Percentiles rank a stretch among this genome's conserved stretches.
Conservation (phyloP, 805 yeast species). For the Starmerella khaoyaiensis region DNA sequence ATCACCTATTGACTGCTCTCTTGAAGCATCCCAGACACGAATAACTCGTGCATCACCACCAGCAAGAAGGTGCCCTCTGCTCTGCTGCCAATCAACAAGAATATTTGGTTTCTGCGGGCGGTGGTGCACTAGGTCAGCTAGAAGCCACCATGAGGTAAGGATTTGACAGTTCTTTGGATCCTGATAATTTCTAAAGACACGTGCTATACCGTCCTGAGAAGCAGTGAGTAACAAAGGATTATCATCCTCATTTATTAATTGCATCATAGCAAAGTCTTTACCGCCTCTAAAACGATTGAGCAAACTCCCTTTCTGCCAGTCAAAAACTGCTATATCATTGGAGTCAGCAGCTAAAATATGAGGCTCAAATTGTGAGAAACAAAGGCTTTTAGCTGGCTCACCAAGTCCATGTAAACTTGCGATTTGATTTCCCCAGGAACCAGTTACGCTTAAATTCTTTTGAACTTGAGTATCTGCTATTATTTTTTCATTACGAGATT, state of each 20-base stretch:
- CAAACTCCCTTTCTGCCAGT: conserved; percentile 46
- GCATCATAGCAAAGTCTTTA: conserved; percentile 74
- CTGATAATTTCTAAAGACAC: conserved; percentile 67
- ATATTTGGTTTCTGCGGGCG: conserved; percentile 36
- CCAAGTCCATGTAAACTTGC: conserved; percentile 43
- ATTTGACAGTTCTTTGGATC: conserved; percentile 42
- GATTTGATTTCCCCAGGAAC: conserved; percentile 69
- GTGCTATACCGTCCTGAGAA: conserved; percentile 87
- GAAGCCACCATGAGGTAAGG: conserved; percentile 83
- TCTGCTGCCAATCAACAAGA: conserved; percentile 92
- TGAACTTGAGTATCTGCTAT: conserved; percentile 84
- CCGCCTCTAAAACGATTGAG: conserved; percentile 66
- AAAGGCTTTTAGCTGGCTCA: conserved; percentile 32
- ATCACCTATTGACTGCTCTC: conserved; percentile 74
- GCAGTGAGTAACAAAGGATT: conserved; percentile 73
- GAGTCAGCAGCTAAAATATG: conserved; percentile 70
- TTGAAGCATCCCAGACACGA: conserved; percentile 91
- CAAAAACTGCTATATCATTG: conserved; percentile 69
- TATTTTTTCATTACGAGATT: conserved; percentile 75
- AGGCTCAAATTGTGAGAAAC: conserved; percentile 84
- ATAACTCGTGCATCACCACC: conserved; percentile 92
- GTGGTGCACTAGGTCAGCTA: conserved; percentile 34
- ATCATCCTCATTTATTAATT: conserved; percentile 86
- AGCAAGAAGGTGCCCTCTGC: conserved; percentile 76
- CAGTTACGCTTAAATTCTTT: conserved; percentile 66